Evolutionary conservation across 345 rosid species (phyloP), one percentile per base, ranked within the genome.

Genomic region (Arabidopsis suecica): DNA sequence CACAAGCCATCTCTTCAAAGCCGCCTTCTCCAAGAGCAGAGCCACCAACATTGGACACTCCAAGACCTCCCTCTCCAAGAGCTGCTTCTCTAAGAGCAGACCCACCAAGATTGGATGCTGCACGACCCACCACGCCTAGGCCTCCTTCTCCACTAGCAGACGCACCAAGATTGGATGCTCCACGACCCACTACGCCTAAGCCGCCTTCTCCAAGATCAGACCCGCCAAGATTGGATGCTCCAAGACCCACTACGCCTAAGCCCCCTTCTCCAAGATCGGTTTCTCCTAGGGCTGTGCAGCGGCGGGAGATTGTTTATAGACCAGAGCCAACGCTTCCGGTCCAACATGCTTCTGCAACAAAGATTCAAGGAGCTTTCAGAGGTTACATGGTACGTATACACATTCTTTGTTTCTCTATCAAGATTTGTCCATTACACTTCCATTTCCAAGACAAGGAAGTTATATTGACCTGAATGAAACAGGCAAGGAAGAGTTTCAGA

Each of bases 401-500:
- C 48, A 42, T 44, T 65, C 22, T 65, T 20, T 69, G 25, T 54
- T 65, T 67, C 51, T 12, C 30, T 66, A 60, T 51, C 56, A 78
- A 42, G 3, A 60, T 60, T 28, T 66, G 7, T 10, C 51, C 40
- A 25, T 38, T 72, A 16, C 68, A 41, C 16, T 71, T n/a, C 48
- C 47, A 65, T 34, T 64, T 16, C 32, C 44, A 59, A 41, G 63
- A 44, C 23, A 65, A 32, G 11, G 5, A 30, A 47, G 23, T 65
- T 72, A 41, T 51, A 41, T 51, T 72, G 41, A 44, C 28, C 44
- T 53, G 51, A 6, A 42, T 66, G 51, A 57, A 66, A 75, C 78
- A 96, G 99, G 98, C 91, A 73, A 88, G 99, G 67, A 89, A 84
- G 81, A 96, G 96, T 83, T 93, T 89, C 71, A 85, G 88, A 81